These are phyloP conservation scores for Oryza meridionalis DNA, from an alignment of 176 grass and related monocot genomes.

Conservation along the genomic window DNA sequence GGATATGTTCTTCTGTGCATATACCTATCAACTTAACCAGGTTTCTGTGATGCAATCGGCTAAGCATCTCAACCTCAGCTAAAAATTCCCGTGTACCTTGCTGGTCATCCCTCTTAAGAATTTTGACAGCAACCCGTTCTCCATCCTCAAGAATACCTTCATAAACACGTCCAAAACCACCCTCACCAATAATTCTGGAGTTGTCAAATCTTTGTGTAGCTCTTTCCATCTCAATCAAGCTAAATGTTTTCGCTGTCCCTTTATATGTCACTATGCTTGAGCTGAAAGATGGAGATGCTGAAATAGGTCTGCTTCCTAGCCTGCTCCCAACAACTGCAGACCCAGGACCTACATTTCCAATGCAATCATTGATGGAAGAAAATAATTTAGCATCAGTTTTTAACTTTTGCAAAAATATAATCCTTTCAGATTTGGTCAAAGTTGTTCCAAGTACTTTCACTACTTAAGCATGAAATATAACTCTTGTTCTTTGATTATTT, in stretches of 20 bases:
- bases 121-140: slow-evolving; percentile 73
- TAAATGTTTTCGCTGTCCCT: slow-evolving; percentile 83
- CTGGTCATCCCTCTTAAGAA: slow-evolving; percentile 90
- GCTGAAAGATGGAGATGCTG: slow-evolving; percentile 72
- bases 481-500: slow-evolving; percentile 2
- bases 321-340: slow-evolving; percentile 35
- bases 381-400: background rate
- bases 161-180: slow-evolving; percentile 97
- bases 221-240: slow-evolving; percentile 79
- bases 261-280: slow-evolving; percentile 84
- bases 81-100: slow-evolving; percentile 91
- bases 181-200: slow-evolving; percentile 90
- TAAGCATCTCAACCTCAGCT: slow-evolving; percentile 99
- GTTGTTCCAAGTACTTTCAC: slow-evolving; percentile 1
- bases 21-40: slow-evolving; percentile 96
- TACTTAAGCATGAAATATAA: slow-evolving; percentile 22
- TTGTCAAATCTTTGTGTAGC: slow-evolving; percentile 82
- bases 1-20: slow-evolving; percentile 77
- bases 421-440: slow-evolving; percentile 16
- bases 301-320: slow-evolving; percentile 66
- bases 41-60: slow-evolving; percentile 95
- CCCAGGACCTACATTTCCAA: slow-evolving; percentile 56
- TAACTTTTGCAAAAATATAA: slow-evolving; percentile 24
- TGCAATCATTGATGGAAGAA: slow-evolving; percentile 25
- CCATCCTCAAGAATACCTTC: slow-evolving; percentile 80